Evolutionary conservation across 139 green algal genomes (phyloP), one percentile per base, ranked within the genome.

Genomic region (Desmodesmus armatus): DNA sequence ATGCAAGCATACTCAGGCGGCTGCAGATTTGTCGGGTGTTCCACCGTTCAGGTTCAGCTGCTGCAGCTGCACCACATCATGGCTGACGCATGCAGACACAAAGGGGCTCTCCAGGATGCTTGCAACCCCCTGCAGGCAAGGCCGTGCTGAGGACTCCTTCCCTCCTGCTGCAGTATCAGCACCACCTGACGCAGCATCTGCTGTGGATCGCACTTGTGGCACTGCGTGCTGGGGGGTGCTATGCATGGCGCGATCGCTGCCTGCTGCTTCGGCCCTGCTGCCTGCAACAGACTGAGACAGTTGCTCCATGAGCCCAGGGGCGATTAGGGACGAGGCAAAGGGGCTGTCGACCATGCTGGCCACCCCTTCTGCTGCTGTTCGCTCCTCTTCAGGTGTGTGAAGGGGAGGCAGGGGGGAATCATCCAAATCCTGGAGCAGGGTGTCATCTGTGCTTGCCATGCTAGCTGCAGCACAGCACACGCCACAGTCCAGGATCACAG

Each of bases 31-130:
- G n/a, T n/a, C n/a, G n/a, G n/a, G n/a, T 37, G 25, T 27, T 31
- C 29, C 23, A 31, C 15, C 58, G 11, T 31, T 67, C 41, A 41
- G 29, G 63, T 43, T 55, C 9, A 21, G 47, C 47, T 55, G 47
- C 47, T 21, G 7, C 47, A 55, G 9, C 47, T 55, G 9, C 47
- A 13, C 47, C 47, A 55, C 47, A 47, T 72, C 65, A 33, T 69
- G 60, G 60, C 60, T 69, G 60, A 69, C n/a, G 60, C 60, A 69
- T 21, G 65, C 31, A 47, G 65, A 72, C 33, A 43, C 65, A 44
- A 72, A 79, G 3, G 71, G 44, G 44, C 71, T 79, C 13, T 79
- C 71, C 71, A 79, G n/a, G 21, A 79, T 77, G 21, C 55, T 25
- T 47, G 41, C 69, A 21, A 77, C 60, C 21, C 55, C 69, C 69